Base-by-base conservation (phyloP, 768 basidiomycete species). In the Pleurotus citrinopileatus region DNA sequence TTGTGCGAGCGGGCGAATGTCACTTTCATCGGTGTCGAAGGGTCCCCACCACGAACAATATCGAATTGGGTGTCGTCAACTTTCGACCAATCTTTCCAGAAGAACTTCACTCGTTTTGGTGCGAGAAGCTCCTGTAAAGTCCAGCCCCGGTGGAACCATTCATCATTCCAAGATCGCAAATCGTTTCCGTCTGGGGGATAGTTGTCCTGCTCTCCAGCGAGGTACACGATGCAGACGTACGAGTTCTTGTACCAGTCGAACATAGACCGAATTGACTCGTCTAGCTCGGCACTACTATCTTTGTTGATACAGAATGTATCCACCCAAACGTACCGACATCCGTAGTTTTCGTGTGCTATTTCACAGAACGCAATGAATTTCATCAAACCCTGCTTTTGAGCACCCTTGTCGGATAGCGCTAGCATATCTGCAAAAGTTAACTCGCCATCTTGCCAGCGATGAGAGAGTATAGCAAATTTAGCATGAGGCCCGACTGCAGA, bases 301-400 rank as follows among this genome's bases (percentile, higher is more conserved):
- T 50, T 32, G 19, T 50, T 36, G 29, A 50, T 50, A 20, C 47
- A 50, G n/a, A 15, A 15, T 15, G 34, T 50, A 50, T 50, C 47
- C 19, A 36, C 28, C 47, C 47, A 50, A 20, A 34, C 47, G 17
- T 50, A 50, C 2, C 17, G 28, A 15, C 47, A 50, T 22, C 28
- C 6, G 22, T 50, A 50, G 7, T 17, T 1, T 22, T 22, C 5
- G 38, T n/a, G n/a, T n/a, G 38, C 32, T 7, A 22, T 5, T 40
- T 17, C 38, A 19, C 9, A 12, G 38, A 40, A 40, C 6, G 38
- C 9, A 40, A n/a, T 17, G 17, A 20, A 34, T 29, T 36, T 50
- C 22, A 29, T 4, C 5, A 13, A 40, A 6, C 38, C 38, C n/a
- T 40, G 6, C 38, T 40, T 40, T 5, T 40, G 6, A 4, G 5